Conservation (phyloP, 495 filamentous ascomycete species). For the Aspergillus diversus region DNA sequence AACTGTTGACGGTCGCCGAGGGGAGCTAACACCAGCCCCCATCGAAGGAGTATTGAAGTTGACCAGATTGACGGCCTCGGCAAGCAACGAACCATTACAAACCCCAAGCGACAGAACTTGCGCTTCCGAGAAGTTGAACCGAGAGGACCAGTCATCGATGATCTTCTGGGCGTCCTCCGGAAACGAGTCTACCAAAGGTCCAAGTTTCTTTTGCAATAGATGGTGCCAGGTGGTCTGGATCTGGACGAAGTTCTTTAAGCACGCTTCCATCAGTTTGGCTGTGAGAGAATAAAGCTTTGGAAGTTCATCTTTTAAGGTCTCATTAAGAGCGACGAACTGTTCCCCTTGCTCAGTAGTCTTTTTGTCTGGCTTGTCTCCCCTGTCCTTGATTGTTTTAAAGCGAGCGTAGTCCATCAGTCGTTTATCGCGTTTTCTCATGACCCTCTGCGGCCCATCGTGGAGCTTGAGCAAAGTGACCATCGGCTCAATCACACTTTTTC, state of each 20-base stretch:
- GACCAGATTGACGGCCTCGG: conserved; percentile 52
- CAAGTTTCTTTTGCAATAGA: conserved; percentile 79
- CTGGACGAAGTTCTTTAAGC: conserved; percentile 77
- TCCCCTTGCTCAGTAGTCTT: conserved; percentile 81
- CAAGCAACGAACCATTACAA: conserved; percentile 61
- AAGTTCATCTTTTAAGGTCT: conserved; percentile 88
- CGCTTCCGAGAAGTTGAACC: conserved; percentile 63
- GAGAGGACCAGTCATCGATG: conserved; percentile 68
- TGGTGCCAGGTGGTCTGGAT: conserved; percentile 80
- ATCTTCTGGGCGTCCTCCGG: conserved; percentile 69
- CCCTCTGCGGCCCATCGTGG: conserved; percentile 76
- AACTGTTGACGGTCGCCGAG: conserved; percentile 50
- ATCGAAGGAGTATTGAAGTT: conserved; percentile 59
- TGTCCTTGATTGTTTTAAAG: conserved; percentile 73
- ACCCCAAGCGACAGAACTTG: conserved; percentile 56
- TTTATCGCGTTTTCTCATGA: conserved; percentile 92
- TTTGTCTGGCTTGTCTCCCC: conserved; percentile 79
- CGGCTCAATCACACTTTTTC: conserved; percentile 83
- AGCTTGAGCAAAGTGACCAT: conserved; percentile 80
- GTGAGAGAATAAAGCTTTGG: conserved; percentile 82
- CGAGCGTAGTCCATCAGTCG: conserved; percentile 85
- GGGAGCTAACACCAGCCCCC: conserved; percentile 38
- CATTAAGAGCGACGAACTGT: conserved; percentile 86
- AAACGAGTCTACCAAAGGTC: conserved; percentile 69
- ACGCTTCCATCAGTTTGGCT: conserved; percentile 76